Percentiles rank a stretch among this genome's conserved stretches.
These are phyloP conservation scores for Pichia membranifaciens DNA, from an alignment of 805 yeast species.

Conservation along the genomic window DNA sequence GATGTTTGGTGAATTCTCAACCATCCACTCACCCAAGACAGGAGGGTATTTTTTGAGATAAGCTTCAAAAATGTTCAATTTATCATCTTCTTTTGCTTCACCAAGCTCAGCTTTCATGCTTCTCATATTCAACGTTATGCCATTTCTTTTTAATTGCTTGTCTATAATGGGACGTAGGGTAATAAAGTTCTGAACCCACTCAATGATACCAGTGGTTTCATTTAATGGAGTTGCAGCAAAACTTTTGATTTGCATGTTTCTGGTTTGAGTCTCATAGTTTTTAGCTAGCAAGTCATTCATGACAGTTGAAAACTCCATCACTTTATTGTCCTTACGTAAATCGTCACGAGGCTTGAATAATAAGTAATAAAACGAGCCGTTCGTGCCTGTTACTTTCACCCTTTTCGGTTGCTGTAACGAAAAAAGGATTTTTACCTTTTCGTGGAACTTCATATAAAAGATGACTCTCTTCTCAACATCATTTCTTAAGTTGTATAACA, in stretches of 20 bases:
- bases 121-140: constrained; percentile 25
- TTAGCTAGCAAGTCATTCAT: constrained; percentile 66
- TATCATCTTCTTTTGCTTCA: constrained; percentile 17
- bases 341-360: constrained; percentile 87
- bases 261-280: constrained; percentile 65
- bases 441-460: constrained; percentile 53
- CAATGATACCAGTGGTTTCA: constrained; percentile 85
- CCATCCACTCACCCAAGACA: constrained; percentile 80
- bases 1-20: constrained; percentile 86
- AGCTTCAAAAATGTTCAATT: constrained; percentile 32
- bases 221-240: constrained; percentile 86
- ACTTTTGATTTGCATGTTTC: constrained; percentile 66
- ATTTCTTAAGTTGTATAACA: constrained; percentile 42
- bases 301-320: constrained; percentile 86
- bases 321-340: constrained; percentile 88
- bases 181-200: constrained; percentile 73
- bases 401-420: constrained; percentile 88
- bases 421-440: constrained; percentile 60
- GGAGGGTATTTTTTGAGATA: constrained; percentile 46
- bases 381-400: constrained; percentile 68
- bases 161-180: constrained; percentile 62
- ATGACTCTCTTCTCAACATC: constrained; percentile 24
- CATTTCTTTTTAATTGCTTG: constrained; percentile 19
- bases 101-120: constrained; percentile 23
- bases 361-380: constrained; percentile 66